Evolutionary conservation across 108 stramenopile genomes (phyloP), one percentile per base, ranked within the genome.

Genomic region (Cyclotella cryptica): DNA sequence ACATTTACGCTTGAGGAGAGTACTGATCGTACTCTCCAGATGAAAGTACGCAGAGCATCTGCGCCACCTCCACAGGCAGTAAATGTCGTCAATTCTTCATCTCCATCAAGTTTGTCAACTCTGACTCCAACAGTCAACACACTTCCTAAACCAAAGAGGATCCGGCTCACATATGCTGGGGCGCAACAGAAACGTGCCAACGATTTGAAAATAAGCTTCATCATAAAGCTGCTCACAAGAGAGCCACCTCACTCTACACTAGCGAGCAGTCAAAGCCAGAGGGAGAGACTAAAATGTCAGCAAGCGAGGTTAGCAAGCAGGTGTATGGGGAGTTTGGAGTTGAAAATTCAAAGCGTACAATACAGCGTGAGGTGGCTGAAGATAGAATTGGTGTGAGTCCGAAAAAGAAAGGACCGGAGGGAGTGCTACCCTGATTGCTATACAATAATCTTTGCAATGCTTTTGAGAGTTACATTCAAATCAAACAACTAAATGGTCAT

Each of bases 401-500:
- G 9, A 59, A 59, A 59, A 59, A 5, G 12, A 59, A 9, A 59
- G 12, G 58, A 17, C 1, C 58, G 4, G 28, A 13, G 26, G 12
- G 58, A 27, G 26, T 21, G 1, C 3, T 59, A 21, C 58, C 58
- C 24, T 22, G 14, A 21, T 1, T 59, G 24, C 18, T 21, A 26
- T 13, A 26, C 3, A 22, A 59, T 29, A 59, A 1, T 59, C 35
- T 59, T 1, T 5, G 58, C 58, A 59, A 21, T 29, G 58, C 58
- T 26, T 26, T 59, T 59, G 58, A 59, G 26, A 59, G 58, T 9
- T 59, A 59, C 58, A 59, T 59, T 27, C 58, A 59, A 10, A 59
- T 5, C 1, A 59, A 26, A 29, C 24, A 27, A 59, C 12, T 1
- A 21, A 59, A 3, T 19, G 19, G 58, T 27, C 58, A 59, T 1